A percentile compares a stretch with the other conserved stretches of the same genome.
Conservation (phyloP, 176 grass and related monocot species). For the Bonia amplexicaulis region DNA sequence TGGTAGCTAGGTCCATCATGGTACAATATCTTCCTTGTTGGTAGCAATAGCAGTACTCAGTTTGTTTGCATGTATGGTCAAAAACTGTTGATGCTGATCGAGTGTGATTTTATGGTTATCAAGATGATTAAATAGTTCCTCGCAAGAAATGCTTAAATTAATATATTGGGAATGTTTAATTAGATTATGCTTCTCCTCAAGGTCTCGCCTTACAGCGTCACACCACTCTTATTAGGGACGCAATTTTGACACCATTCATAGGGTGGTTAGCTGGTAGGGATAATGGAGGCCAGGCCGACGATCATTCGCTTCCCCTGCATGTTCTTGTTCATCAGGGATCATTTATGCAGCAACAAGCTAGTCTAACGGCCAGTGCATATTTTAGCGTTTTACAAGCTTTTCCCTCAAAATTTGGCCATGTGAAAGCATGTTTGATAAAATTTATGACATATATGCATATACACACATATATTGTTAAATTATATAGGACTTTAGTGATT, state of each 20-base stretch:
- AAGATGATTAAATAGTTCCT: background rate
- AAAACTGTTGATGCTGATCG: background rate
- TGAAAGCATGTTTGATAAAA: background rate
- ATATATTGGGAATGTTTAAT: background rate
- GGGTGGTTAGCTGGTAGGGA: background rate
- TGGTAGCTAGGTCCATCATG: background rate
- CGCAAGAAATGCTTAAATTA: background rate
- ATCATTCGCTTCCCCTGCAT: background rate
- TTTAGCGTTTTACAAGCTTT: background rate
- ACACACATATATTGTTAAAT: no score
- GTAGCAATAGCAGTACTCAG: background rate
- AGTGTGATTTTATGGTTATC: background rate
- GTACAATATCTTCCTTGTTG: background rate
- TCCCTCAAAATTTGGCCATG: background rate
- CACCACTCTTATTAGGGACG: background rate
- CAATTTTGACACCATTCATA: background rate
- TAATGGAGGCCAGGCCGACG: background rate
- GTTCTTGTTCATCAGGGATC: no score
- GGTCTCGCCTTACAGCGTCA: background rate
- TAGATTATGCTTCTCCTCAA: background rate
- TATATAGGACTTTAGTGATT: no score
- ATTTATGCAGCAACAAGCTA: background rate
- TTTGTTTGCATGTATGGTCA: background rate
- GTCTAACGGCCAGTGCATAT: background rate
- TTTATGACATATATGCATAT: background rate